These are phyloP conservation scores for Clitocybe nebularis DNA, from an alignment of 1,284 basidiomycete genomes.

Conservation along the genomic window DNA sequence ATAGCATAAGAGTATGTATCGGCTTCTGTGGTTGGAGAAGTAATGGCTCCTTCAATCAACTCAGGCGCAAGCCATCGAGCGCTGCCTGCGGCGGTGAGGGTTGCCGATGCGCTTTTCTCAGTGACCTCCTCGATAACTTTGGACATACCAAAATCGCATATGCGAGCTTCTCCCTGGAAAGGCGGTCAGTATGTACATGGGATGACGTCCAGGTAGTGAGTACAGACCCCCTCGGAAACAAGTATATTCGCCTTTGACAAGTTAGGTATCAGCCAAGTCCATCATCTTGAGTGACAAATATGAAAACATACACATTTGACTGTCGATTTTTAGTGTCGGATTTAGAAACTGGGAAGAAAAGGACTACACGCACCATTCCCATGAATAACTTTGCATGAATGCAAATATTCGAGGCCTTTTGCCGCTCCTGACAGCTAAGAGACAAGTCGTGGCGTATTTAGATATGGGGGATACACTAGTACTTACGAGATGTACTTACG, in stretches of 20 bases:
- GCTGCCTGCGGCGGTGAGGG: conserved; percentile 39
- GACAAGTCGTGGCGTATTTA: not conserved
- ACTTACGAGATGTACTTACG: conserved; percentile 26
- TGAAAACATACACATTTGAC: conserved; percentile 53
- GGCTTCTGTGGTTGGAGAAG: conserved; percentile 36
- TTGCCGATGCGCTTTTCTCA: conserved; percentile 37
- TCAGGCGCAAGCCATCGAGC: conserved; percentile 59
- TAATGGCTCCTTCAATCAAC: conserved; percentile 37
- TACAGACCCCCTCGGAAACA: conserved; percentile 32
- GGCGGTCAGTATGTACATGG: conserved; percentile 1
- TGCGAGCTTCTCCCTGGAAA: conserved; percentile 43
- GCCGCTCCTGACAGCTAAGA: conserved; percentile 45
- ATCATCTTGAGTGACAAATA: conserved; percentile 1
- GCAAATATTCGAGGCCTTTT: conserved; percentile 50
- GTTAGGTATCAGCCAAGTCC: not conserved
- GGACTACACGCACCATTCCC: conserved; percentile 44
- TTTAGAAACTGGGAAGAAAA: not conserved
- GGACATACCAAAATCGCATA: conserved; percentile 62
- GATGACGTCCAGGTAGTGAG: not conserved
- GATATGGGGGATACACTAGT: not conserved
- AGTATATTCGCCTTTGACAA: conserved; percentile 55
- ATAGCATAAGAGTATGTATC: conserved; percentile 58
- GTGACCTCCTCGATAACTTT: conserved; percentile 52
- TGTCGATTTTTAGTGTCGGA: conserved; percentile 18
- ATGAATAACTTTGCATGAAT: conserved; percentile 44